Conservation (phyloP, 352 stramenopile genomes). For the Blastocystis sp. region DNA sequence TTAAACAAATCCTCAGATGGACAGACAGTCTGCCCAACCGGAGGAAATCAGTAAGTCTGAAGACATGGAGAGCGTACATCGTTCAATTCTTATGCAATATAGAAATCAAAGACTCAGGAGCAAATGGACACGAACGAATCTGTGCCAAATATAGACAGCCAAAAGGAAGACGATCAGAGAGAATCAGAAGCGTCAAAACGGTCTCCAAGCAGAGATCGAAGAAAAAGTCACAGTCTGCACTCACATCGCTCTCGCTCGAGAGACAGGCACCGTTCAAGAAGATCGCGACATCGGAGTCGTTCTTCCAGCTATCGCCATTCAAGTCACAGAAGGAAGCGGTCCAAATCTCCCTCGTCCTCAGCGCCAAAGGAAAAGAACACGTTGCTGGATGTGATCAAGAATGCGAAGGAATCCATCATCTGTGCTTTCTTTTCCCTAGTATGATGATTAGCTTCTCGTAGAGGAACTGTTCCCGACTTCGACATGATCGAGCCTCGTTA, state of each 20-base stretch:
- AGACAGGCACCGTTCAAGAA: neutral
- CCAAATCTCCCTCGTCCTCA: neutral
- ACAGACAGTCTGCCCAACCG: neutral
- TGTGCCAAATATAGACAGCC: neutral
- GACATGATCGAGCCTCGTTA: conserved; percentile 32
- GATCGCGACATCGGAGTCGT: neutral
- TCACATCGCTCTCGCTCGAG: neutral
- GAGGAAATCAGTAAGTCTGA: neutral
- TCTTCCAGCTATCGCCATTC: neutral
- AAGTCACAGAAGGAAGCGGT: neutral
- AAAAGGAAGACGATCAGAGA: neutral
- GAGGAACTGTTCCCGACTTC: conserved; percentile 1
- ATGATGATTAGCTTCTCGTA: neutral
- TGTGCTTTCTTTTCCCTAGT: neutral
- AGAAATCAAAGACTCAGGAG: neutral
- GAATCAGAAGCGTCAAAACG: neutral
- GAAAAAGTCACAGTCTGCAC: neutral
- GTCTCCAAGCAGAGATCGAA: neutral
- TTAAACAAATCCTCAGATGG: neutral
- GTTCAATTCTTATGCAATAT: neutral
- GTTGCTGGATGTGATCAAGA: neutral
- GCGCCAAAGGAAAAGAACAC: neutral
- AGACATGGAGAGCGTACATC: neutral
- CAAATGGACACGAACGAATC: neutral
- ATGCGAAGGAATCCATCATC: neutral